phyloP scores from a whole-genome alignment of 192 early-diverging fungal species.

The Gonapodya prolifera region DNA sequence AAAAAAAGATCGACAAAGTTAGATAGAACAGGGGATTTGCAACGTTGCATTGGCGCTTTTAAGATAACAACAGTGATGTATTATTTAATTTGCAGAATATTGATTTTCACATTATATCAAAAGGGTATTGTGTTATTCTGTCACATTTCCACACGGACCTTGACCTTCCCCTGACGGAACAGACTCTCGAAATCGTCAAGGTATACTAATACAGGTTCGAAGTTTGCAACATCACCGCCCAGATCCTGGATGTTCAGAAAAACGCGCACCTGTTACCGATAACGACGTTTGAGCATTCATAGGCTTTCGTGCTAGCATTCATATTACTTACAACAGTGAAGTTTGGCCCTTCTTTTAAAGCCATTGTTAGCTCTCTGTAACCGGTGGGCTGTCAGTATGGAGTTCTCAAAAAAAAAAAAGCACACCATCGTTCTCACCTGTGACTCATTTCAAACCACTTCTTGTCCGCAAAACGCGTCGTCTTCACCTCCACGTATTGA shows the following conservation, averaged over 20 bases:
- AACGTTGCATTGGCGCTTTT: too few relatives aligned
- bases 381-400: not conserved
- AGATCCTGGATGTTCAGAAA: not conserved
- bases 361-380: not conserved
- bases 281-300: too few relatives aligned
- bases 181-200: not conserved
- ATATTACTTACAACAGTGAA: not conserved
- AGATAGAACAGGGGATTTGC: too few relatives aligned
- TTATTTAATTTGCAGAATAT: too few relatives aligned
- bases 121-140: too few relatives aligned
- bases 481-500: not conserved
- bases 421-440: not conserved
- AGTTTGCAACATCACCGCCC: not conserved
- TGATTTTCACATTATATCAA: too few relatives aligned
- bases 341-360: not conserved
- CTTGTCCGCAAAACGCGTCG: not conserved
- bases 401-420: not conserved
- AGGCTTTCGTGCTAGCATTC: too few relatives aligned
- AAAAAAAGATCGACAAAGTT: too few relatives aligned
- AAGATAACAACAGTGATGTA: too few relatives aligned
- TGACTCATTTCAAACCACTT: not conserved
- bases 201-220: not conserved
- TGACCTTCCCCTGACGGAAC: not conserved
- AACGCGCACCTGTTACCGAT: not conserved
- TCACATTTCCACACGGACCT: not conserved